Evolutionary conservation across 768 basidiomycete species (phyloP).

Genomic region (Lactarius pseudohatsudake): DNA sequence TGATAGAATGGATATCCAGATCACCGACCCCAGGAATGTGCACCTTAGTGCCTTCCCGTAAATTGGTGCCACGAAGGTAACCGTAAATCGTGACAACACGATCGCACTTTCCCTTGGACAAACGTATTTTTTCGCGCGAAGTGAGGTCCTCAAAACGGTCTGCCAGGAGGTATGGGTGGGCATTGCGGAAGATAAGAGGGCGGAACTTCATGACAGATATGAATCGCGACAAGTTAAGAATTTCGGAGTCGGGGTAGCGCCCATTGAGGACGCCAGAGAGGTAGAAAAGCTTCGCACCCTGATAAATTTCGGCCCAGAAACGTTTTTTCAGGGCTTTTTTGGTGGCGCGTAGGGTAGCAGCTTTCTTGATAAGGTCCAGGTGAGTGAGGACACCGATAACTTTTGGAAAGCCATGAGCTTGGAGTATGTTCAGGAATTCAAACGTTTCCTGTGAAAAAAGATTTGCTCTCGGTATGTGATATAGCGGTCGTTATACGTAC

Average conservation of each 20-base stretch:
- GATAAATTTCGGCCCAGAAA: constrained; percentile 99
- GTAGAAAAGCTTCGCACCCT: constrained; percentile 97
- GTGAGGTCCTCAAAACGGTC: constrained; percentile 97
- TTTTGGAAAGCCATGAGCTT: constrained; percentile 97
- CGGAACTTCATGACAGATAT: constrained; percentile 99
- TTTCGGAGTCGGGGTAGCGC: constrained; percentile 95
- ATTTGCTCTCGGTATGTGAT: neutral
- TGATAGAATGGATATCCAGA: constrained; percentile 70
- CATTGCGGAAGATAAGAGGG: constrained; percentile 92
- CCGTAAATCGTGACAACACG: constrained; percentile 94
- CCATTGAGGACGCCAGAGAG: constrained; percentile 96
- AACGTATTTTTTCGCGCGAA: constrained; percentile 75
- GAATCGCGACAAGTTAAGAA: constrained; percentile 94
- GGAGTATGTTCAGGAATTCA: constrained; percentile 96
- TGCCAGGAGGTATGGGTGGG: constrained; percentile 91
- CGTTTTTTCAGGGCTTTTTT: constrained; percentile 96
- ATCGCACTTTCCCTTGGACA: constrained; percentile 84
- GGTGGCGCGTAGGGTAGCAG: constrained; percentile 77
- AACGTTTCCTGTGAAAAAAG: constrained; percentile 79
- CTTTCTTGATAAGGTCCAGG: constrained; percentile 94
- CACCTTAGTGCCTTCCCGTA: constrained; percentile 71
- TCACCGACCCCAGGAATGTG: constrained; percentile 97
- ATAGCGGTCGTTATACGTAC: constrained; percentile 43
- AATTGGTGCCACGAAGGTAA: constrained; percentile 88
- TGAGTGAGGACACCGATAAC: constrained; percentile 96